phyloP scores from a whole-genome alignment of 2,329 filamentous ascomycete genomes.

The Aspergillus sp. region DNA sequence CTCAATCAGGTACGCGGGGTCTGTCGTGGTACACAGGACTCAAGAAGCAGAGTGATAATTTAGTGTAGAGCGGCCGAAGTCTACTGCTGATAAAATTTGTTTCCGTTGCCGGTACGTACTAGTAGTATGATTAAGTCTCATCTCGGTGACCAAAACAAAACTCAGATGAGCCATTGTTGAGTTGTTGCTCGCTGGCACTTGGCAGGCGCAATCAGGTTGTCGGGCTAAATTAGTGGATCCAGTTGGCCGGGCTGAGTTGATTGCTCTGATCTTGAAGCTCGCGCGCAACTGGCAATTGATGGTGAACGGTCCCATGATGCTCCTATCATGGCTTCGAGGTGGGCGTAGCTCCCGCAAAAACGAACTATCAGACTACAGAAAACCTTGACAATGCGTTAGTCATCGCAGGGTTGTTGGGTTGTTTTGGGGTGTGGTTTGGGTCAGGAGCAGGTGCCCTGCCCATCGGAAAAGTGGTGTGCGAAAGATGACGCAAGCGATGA shows the following conservation, averaged over 20 bases:
- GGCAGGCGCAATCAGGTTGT: neutral
- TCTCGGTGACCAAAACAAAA: too few relatives aligned
- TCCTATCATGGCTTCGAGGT: neutral
- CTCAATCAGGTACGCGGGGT: neutral
- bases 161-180: too few relatives aligned
- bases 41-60: too few relatives aligned
- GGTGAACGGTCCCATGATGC: neutral
- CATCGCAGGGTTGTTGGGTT: neutral
- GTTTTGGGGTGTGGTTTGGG: neutral
- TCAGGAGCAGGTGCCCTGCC: neutral
- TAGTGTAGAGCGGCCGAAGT: too few relatives aligned
- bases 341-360: neutral
- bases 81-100: too few relatives aligned
- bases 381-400: neutral
- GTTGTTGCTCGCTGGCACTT: neutral
- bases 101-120: too few relatives aligned
- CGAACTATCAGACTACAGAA: neutral
- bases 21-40: too few relatives aligned
- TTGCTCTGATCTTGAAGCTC: slow-evolving; percentile 1
- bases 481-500: slow-evolving; percentile 1
- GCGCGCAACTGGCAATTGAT: slow-evolving; percentile 2
- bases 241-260: neutral
- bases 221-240: slow-evolving; percentile 7
- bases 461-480: neutral
- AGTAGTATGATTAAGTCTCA: too few relatives aligned